Evolutionary conservation across 345 rosid species (phyloP).

Genomic region (Eutrema japonicum): DNA sequence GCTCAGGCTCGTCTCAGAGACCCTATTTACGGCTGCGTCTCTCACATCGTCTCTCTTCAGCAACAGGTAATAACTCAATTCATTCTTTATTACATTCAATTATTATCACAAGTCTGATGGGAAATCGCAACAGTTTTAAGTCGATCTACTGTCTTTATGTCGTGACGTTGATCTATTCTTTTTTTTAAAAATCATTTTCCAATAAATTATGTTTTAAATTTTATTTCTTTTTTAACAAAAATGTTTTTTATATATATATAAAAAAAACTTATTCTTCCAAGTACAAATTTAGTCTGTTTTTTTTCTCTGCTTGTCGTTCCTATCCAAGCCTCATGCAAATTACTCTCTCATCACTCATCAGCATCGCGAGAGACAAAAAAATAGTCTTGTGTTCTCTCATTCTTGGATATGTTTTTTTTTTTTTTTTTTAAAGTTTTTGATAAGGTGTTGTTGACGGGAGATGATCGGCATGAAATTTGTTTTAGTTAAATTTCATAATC

Average conservation of each 20-base stretch:
- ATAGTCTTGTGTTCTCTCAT: slow-evolving; percentile 4
- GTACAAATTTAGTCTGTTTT: slow-evolving; percentile 1
- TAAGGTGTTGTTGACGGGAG: neutral
- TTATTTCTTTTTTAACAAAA: neutral
- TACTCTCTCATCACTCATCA: neutral
- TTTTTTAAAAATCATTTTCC: slow-evolving; percentile 12
- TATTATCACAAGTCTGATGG: slow-evolving; percentile 13
- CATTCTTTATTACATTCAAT: neutral
- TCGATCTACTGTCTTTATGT: slow-evolving; percentile 33
- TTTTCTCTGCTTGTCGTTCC: neutral
- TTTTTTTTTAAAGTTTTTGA: neutral
- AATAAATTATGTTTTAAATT: neutral
- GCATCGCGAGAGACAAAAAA: neutral
- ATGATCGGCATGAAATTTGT: slow-evolving; percentile 14
- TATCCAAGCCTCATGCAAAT: slow-evolving; percentile 14
- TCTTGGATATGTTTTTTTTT: neutral
- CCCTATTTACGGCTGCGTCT: slow-evolving; percentile 77
- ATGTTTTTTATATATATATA: no score
- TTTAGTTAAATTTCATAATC: neutral
- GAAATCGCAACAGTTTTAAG: slow-evolving; percentile 22
- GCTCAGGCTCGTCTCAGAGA: slow-evolving; percentile 78
- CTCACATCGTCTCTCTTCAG: slow-evolving; percentile 78
- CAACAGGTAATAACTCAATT: slow-evolving; percentile 57
- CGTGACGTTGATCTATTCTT: slow-evolving; percentile 28
- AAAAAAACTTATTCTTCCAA: neutral